Conservation (phyloP, 805 yeast genomes). For the Spathaspora girioi region DNA sequence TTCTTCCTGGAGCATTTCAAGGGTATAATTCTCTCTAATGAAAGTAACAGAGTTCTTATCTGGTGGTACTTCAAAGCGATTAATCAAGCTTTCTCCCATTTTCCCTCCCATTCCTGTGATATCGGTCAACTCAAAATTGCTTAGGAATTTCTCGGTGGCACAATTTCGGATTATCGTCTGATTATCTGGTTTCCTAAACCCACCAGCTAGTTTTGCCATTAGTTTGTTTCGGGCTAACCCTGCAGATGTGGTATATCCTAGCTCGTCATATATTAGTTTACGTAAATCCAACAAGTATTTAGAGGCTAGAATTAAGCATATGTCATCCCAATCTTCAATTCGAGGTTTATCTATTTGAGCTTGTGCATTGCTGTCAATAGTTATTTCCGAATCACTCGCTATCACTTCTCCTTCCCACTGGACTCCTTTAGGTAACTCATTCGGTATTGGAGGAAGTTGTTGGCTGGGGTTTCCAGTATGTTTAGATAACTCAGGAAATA, state of each 20-base stretch:
- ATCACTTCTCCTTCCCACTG: conserved; percentile 28
- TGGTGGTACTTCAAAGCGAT: conserved; percentile 49
- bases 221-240: conserved; percentile 78
- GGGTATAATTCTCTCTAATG: conserved; percentile 48
- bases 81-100: conserved; percentile 57
- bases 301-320: conserved; percentile 65
- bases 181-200: conserved; percentile 76
- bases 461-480: neutral
- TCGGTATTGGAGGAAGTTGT: conserved; percentile 42
- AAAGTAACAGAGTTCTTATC: conserved; percentile 41
- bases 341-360: neutral
- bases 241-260: conserved; percentile 86
- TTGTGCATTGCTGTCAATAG: neutral
- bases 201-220: conserved; percentile 84
- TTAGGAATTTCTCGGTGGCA: conserved; percentile 51
- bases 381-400: conserved; percentile 12
- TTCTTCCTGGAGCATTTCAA: conserved; percentile 17
- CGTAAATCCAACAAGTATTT: conserved; percentile 54
- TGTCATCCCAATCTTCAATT: conserved; percentile 70
- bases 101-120: conserved; percentile 93
- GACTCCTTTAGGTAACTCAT: conserved; percentile 24
- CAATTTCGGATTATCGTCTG: conserved; percentile 68
- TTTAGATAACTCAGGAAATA: conserved; percentile 44
- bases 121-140: conserved; percentile 61
- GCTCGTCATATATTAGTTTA: conserved; percentile 41